Evolutionary conservation across 108 stramenopile species (phyloP), one percentile per base, ranked within the genome.

Genomic region (Cyclotella atomus): DNA sequence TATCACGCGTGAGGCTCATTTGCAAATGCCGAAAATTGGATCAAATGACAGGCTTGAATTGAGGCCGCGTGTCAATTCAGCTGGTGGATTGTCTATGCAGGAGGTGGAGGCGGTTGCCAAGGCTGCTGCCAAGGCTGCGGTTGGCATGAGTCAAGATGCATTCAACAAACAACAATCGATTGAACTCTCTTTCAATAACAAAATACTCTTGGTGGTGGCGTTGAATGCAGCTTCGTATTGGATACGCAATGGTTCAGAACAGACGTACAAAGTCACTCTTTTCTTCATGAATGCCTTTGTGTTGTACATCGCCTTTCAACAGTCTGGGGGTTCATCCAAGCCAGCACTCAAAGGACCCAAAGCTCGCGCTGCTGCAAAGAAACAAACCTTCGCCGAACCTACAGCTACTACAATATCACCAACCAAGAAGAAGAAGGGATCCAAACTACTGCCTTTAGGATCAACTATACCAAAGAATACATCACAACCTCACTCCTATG

Each of bases 201-300:
- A 50, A 27, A 59, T 71, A 46, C 52, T 76, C 27, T 20, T 76
- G 25, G 47, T 74, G 55, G 75, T 71, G 33, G 49, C 59, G 0
- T 7, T 81, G 61, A 81, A 81, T 65, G 43, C 53, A 28, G 49
- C 69, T 35, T 77, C 70, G 1, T 72, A 76, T 32, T 57, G 60
- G 32, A 60, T 65, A 2, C 76, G 80, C 53, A 53, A 81, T 72
- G 80, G 75, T 29, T 81, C 80, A n/a, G 80, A 81, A 21, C 38
- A 71, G 32, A 63, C 71, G 10, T 81, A 61, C 70, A 65, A 49
- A 52, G 34, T 38, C 32, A 77, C 61, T 28, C 41, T 63, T 3
- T 71, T 64, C 38, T 70, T 71, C 14, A 64, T 77, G 14, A 81
- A 81, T 72, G 76, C 76, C 3, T 75, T 71, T 56, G 43, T 76